Evolutionary conservation across 768 basidiomycete species (phyloP).

Genomic region (Pluteus cervinus): DNA sequence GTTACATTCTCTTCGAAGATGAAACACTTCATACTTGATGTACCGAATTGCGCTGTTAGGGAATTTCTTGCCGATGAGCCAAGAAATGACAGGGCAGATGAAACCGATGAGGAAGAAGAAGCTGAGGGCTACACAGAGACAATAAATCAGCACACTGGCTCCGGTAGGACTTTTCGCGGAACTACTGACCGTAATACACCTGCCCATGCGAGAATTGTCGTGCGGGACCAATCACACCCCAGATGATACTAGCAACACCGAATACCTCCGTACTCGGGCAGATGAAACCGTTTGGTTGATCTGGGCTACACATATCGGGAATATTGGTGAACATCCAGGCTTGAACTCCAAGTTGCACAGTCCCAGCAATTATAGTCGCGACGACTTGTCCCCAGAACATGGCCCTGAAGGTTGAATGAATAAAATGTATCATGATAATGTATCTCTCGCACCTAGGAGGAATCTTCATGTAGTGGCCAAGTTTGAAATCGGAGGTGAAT

Average conservation of each 20-base stretch:
- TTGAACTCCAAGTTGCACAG: conserved; percentile 71
- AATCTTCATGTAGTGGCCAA: conserved; percentile 75
- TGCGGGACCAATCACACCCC: conserved; percentile 77
- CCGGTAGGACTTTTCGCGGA: not conserved
- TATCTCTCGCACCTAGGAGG: conserved; percentile 60
- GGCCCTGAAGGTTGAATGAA: conserved; percentile 13
- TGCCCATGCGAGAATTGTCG: conserved; percentile 65
- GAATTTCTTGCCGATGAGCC: conserved; percentile 48
- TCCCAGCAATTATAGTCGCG: conserved; percentile 63
- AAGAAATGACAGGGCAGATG: conserved; percentile 50
- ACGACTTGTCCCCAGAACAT: conserved; percentile 73
- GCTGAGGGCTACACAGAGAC: conserved; percentile 33
- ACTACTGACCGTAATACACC: conserved; percentile 41
- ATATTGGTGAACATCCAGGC: conserved; percentile 74
- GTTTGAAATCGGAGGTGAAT: conserved; percentile 75
- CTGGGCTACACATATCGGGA: conserved; percentile 45
- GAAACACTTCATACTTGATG: conserved; percentile 46
- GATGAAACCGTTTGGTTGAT: conserved; percentile 58
- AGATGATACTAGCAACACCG: conserved; percentile 74
- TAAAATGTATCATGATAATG: no score
- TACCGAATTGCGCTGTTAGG: conserved; percentile 57
- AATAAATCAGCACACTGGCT: not conserved
- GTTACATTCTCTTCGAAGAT: not conserved
- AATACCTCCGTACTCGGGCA: conserved; percentile 71
- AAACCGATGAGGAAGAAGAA: conserved; percentile 80